Evolutionary conservation across 108 stramenopile genomes (phyloP), one percentile per base, ranked within the genome.

Genomic region (Skeletonema marinoi): DNA sequence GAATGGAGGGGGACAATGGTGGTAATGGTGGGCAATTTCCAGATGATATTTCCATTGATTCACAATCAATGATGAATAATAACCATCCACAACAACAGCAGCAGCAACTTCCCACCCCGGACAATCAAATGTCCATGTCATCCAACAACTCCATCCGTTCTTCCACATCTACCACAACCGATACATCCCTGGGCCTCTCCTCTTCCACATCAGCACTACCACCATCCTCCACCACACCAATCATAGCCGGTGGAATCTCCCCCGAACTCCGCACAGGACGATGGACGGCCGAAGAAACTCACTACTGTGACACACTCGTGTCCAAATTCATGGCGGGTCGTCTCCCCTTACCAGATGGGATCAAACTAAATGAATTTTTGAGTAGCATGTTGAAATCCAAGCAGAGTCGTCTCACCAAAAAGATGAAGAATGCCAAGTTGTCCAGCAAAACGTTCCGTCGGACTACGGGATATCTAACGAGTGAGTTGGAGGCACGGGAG

Each of bases 401-500:
- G 70, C 94, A 95, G 67, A 85, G 84, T 41, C 89, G 94, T 62
- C 83, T 95, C 4, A 95, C 94, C 16, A 95, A 95, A 73, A 95
- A 95, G 58, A 95, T 95, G 94, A 95, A 95, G 78, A 95, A 95
- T 71, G 94, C 94, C 29, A 90, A 90, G 51, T 66, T 95, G 35
- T 87, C 85, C 60, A 80, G 86, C 4, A 88, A 85, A 77, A 87
- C 85, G 7, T 95, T 90, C 60, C 66, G 88, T 46, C 67, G 78
- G 3, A 68, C 69, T 3, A 36, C 44, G 31, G 88, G 87, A 3
- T 84, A 71, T 41, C 65, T 92, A 50, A 59, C 73, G 11, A 82
- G 89, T 42, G 68, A 51, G 21, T 60, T 73, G 6, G 89, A 90
- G 31, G 90, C 89, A 9, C 66, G 84, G 6, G 80, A 83, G 29